Evolutionary conservation across 768 basidiomycete genomes (phyloP).

Genomic region (Boletus rubescentipes): DNA sequence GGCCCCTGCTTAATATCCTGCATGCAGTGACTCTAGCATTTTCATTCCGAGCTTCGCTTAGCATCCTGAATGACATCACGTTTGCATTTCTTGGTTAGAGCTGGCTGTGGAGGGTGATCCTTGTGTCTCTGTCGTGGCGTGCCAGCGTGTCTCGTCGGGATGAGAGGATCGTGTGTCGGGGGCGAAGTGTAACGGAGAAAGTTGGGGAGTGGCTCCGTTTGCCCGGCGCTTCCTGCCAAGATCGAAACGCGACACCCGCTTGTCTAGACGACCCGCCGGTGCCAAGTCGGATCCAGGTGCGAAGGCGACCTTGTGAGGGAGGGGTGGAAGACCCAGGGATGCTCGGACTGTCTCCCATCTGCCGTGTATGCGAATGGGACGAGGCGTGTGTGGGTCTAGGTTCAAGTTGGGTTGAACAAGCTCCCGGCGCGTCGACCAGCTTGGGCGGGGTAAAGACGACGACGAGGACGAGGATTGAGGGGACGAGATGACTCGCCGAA

Average conservation of each 20-base stretch:
- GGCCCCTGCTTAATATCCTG: conserved; percentile 17
- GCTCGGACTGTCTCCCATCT: conserved; percentile 34
- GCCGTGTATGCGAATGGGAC: conserved; percentile 23
- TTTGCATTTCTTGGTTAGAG: background rate
- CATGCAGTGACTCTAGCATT: conserved; percentile 12
- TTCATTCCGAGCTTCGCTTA: background rate
- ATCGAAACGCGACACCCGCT: conserved; percentile 24
- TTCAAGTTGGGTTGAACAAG: background rate
- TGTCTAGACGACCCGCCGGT: background rate
- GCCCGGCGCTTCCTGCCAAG: conserved; percentile 16
- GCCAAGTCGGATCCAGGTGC: background rate
- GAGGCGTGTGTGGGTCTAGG: background rate
- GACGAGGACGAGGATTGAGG: background rate
- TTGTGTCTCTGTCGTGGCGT: background rate
- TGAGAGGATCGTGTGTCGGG: background rate
- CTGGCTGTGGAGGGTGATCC: background rate
- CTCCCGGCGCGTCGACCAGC: background rate
- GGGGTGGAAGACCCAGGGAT: conserved; percentile 31
- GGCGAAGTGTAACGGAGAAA: conserved; percentile 25
- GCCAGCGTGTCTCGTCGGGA: conserved; percentile 5
- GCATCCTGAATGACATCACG: background rate
- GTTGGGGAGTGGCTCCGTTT: conserved; percentile 10
- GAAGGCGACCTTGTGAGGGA: conserved; percentile 12
- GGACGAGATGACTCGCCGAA: conserved; percentile 10
- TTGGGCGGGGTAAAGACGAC: background rate